Conservation (phyloP, 2,329 filamentous ascomycete species). For the Hypoxylon sp. region DNA sequence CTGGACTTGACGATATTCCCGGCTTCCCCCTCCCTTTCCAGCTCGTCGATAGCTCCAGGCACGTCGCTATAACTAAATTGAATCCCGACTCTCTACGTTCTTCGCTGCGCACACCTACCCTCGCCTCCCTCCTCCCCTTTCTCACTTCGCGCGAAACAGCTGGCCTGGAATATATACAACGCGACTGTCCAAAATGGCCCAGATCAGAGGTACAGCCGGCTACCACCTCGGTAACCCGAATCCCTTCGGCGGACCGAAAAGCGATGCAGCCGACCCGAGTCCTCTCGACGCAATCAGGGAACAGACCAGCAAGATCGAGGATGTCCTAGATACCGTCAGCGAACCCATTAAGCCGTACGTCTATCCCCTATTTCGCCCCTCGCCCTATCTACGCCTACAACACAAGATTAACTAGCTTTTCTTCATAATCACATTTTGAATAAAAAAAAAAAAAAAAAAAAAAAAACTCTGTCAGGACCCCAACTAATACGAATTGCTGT, state of each 20-base stretch:
- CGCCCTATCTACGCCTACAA: constrained; percentile 2
- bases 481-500: constrained; percentile 44
- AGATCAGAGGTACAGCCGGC: constrained; percentile 75
- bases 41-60: not conserved
- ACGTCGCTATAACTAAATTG: not conserved
- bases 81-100: constrained; percentile 16
- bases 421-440: constrained; percentile 1
- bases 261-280: constrained; percentile 75
- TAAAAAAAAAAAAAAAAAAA: not conserved
- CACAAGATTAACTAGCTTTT: not conserved
- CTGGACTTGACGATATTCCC: not conserved
- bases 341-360: constrained; percentile 96
- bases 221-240: constrained; percentile 85
- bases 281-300: constrained; percentile 89
- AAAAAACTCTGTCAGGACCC: not conserved
- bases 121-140: constrained; percentile 1
- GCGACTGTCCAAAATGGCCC: constrained; percentile 53
- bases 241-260: constrained; percentile 73
- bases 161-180: constrained; percentile 40
- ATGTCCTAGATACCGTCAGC: constrained; percentile 85
- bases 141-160: constrained; percentile 38
- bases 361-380: constrained; percentile 13
- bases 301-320: constrained; percentile 99
- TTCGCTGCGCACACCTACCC: constrained; percentile 13
- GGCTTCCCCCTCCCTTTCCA: not conserved